Evolutionary conservation across 78 protist species (phyloP).

Genomic region (Guillardia theta): DNA sequence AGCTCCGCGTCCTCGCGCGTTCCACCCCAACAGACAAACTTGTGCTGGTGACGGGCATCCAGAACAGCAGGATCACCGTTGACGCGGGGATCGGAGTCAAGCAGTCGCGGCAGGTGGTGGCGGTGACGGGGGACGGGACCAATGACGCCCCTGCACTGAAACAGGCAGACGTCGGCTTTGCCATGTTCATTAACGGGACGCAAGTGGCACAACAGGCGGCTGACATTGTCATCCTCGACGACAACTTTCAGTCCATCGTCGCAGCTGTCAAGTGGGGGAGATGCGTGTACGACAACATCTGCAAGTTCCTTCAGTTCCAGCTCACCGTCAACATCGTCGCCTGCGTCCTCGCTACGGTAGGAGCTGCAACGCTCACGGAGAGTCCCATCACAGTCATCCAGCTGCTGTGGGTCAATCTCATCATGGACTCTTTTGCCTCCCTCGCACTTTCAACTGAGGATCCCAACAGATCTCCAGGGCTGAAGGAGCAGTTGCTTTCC

Average conservation of each 20-base stretch:
- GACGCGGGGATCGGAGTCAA: too few species aligned
- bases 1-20: constrained; percentile 19
- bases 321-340: constrained; percentile 68
- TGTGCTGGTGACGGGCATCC: neutral
- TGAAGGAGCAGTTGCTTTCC: constrained; percentile 28
- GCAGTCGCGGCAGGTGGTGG: constrained; percentile 45
- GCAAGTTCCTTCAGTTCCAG: constrained; percentile 78
- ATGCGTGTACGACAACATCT: constrained; percentile 66
- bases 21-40: constrained; percentile 21
- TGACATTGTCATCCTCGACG: constrained; percentile 89
- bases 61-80: too few species aligned
- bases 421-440: constrained; percentile 99
- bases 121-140: constrained; percentile 96
- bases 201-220: constrained; percentile 89
- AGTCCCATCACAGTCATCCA: constrained; percentile 9
- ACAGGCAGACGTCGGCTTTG: constrained; percentile 95
- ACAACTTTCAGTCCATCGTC: constrained; percentile 84
- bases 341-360: neutral
- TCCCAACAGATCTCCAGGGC: neutral
- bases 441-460: constrained; percentile 53
- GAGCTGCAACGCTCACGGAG: neutral
- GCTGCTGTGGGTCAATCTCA: constrained; percentile 81
- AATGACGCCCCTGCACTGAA: constrained; percentile 97
- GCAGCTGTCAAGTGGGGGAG: constrained; percentile 80
- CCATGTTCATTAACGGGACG: constrained; percentile 95